Evolutionary conservation across 768 basidiomycete species (phyloP), one percentile per base, ranked within the genome.

Genomic region (Phaeotremella skinneri): DNA sequence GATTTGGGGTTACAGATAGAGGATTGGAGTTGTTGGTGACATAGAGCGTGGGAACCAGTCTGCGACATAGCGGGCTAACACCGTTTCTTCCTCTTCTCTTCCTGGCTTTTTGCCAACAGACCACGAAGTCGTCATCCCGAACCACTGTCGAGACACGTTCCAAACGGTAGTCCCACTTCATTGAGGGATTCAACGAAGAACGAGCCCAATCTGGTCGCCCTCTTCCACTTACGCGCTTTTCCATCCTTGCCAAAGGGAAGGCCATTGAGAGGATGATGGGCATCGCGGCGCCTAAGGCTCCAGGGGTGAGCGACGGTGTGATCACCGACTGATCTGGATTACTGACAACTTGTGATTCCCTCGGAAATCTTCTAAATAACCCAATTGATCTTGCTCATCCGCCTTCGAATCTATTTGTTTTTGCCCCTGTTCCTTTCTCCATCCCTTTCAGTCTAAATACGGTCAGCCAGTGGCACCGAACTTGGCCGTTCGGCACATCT

Each of bases 401-500:
- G n/a, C n/a, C 9, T 39, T 39, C 11, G n/a, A 9, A 39, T n/a
- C n/a, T 7, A 45, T 6, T 45, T 21, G 9, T 45, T 14, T 23
- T 21, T 6, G 13, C 9, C 13, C 20, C 7, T 23, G 43, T 42
- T 30, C 20, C 26, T 21, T 17, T 14, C 9, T 9, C 2, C 39
- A 41, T 37, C 31, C 13, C 42, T 43, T 23, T 6, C 52, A 73
- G 71, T 61, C 68, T 45, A 73, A 74, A 34, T 74, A 64, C 48
- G 72, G 72, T 39, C 67, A 70, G 34, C 63, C 72, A 5, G 62
- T 74, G 25, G 59, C 61, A 17, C 75, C 75, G 14, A 74, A 76
- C 45, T 67, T 76, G 11, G 69, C 73, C 52, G 75, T 76, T 30
- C 51, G 67, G n/a, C 72, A 72, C 23, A 89, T 93, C 67, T 98